These are phyloP conservation scores for Ephemerocybe angulata DNA, from an alignment of 768 basidiomycete genomes.

Conservation along the genomic window DNA sequence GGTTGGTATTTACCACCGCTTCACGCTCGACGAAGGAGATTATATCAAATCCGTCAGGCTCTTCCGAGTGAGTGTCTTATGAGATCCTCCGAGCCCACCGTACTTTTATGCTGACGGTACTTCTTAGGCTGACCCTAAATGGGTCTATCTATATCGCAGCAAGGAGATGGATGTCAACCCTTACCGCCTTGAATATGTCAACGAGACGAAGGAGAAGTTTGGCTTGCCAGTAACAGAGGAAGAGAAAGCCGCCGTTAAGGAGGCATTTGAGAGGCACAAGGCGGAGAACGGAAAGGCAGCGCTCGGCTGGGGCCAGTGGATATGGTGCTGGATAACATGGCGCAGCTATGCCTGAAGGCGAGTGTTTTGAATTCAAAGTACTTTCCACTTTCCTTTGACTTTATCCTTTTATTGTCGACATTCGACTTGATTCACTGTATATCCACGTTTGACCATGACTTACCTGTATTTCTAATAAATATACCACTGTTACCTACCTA, in stretches of 20 bases:
- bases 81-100: neutral
- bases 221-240: neutral
- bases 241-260: neutral
- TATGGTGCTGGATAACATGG: constrained; percentile 11
- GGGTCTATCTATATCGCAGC: constrained; percentile 72
- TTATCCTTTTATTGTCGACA: too few relatives aligned
- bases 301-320: constrained; percentile 5
- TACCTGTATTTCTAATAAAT: too few relatives aligned
- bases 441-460: too few relatives aligned
- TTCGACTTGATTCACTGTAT: too few relatives aligned
- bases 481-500: too few relatives aligned
- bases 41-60: constrained; percentile 72
- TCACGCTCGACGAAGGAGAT: constrained; percentile 78
- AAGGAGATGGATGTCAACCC: constrained; percentile 61
- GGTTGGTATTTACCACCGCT: constrained; percentile 91
- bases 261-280: neutral
- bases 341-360: neutral
- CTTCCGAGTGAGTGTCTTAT: constrained; percentile 58
- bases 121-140: constrained; percentile 81
- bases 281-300: neutral
- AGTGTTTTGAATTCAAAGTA: too few relatives aligned
- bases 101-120: neutral
- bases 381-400: too few relatives aligned
- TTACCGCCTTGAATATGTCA: constrained; percentile 58
- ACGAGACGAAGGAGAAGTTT: constrained; percentile 17